A percentile compares a stretch with the other conserved stretches of the same genome.
Conservation (phyloP, 495 filamentous ascomycete genomes). For the Daldinia decipiens region DNA sequence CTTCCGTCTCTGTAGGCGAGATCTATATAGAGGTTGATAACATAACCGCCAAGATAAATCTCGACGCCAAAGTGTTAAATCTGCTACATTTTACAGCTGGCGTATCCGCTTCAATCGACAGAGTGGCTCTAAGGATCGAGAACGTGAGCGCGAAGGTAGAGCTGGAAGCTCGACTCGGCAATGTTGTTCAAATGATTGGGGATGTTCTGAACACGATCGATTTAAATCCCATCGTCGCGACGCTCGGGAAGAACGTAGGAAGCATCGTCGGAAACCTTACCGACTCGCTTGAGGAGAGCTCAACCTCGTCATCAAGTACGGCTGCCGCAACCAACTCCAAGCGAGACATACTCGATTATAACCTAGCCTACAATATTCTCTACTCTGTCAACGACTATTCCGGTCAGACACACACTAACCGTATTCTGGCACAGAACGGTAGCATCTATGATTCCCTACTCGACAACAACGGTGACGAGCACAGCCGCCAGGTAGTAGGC, state of each 20-base stretch:
- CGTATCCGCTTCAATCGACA: slow-evolving; percentile 63
- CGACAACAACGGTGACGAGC: slow-evolving; percentile 62
- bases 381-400: slow-evolving; percentile 66
- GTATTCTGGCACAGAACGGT: slow-evolving; percentile 64
- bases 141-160: slow-evolving; percentile 66
- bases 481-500: slow-evolving; percentile 54
- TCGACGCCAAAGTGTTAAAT: slow-evolving; percentile 65
- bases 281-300: slow-evolving; percentile 43
- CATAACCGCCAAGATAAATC: slow-evolving; percentile 68
- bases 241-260: slow-evolving; percentile 59
- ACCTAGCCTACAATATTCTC: slow-evolving; percentile 58
- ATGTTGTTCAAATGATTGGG: slow-evolving; percentile 65
- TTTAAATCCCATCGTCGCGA: slow-evolving; percentile 66
- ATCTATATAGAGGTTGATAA: slow-evolving; percentile 66
- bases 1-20: slow-evolving; percentile 60
- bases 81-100: slow-evolving; percentile 67
- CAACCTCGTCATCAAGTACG: slow-evolving; percentile 35
- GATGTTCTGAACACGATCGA: slow-evolving; percentile 64
- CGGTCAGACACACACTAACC: slow-evolving; percentile 65
- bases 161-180: slow-evolving; percentile 65
- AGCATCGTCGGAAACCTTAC: slow-evolving; percentile 58
- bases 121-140: slow-evolving; percentile 62
- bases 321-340: slow-evolving; percentile 40
- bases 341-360: slow-evolving; percentile 40
- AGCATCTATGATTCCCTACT: slow-evolving; percentile 62